phyloP scores from a whole-genome alignment of 73 alveolate species.

The Paramecium pentaurelia region DNA sequence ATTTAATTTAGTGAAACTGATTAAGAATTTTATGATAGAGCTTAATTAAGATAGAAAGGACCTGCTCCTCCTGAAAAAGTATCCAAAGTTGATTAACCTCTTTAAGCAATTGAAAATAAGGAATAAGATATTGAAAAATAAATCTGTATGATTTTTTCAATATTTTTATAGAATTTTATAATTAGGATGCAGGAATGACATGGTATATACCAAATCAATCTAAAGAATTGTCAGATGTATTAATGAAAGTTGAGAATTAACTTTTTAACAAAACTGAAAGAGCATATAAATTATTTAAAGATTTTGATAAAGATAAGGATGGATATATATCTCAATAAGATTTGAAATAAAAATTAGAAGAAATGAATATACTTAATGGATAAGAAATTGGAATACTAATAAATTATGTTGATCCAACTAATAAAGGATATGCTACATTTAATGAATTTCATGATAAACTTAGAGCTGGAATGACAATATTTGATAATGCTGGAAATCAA shows the following conservation, averaged over 20 bases:
- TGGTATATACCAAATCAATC: not conserved
- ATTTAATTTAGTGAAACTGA: slow-evolving; percentile 42
- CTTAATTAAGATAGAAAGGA: slow-evolving; percentile 32
- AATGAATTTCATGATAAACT: slow-evolving; percentile 56
- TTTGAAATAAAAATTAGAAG: slow-evolving; percentile 47
- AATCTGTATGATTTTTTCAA: not conserved
- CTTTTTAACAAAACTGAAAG: slow-evolving; percentile 50
- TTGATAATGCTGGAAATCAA: slow-evolving; percentile 49
- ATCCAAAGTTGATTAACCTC: not conserved
- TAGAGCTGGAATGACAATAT: slow-evolving; percentile 53
- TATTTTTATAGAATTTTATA: not conserved
- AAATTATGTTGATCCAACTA: slow-evolving; percentile 57
- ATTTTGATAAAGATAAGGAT: slow-evolving; percentile 65
- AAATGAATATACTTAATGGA: slow-evolving; percentile 34
- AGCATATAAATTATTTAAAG: slow-evolving; percentile 52
- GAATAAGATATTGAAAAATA: not conserved
- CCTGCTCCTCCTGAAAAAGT: slow-evolving; percentile 60
- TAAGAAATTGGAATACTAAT: slow-evolving; percentile 32
- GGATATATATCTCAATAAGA: slow-evolving; percentile 64
- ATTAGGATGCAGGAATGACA: not conserved
- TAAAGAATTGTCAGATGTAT: not conserved
- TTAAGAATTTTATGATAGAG: slow-evolving; percentile 47
- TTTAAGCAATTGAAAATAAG: not conserved
- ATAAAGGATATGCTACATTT: slow-evolving; percentile 61
- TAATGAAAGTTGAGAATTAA: slow-evolving; percentile 58